Conservation (phyloP, 306 rosid genomes). For the Corylus americana region DNA sequence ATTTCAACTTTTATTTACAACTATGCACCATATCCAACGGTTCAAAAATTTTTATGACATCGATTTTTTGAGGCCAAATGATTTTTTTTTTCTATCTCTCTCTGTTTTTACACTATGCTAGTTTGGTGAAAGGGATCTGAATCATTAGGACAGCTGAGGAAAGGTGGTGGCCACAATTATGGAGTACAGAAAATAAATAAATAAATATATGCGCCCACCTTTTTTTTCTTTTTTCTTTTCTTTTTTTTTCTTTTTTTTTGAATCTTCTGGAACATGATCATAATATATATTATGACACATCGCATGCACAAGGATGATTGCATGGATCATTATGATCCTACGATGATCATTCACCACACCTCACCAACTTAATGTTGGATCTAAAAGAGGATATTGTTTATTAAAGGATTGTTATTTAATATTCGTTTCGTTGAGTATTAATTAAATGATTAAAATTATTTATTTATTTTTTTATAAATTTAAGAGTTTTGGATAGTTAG, state of each 20-base stretch:
- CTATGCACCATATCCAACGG: too few relatives aligned
- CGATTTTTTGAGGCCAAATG: too few relatives aligned
- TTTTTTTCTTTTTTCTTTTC: too few relatives aligned
- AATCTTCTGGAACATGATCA: constrained; percentile 12
- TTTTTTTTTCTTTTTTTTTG: neutral
- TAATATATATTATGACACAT: neutral
- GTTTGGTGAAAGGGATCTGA: constrained; percentile 31
- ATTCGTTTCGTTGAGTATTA: too few relatives aligned
- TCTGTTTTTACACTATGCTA: constrained; percentile 22
- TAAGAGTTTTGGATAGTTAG: too few relatives aligned
- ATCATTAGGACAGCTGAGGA: constrained; percentile 48
- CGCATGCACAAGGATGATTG: constrained; percentile 1
- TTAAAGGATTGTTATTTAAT: too few relatives aligned
- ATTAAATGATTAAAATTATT: too few relatives aligned
- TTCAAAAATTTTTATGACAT: too few relatives aligned
- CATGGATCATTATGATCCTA: neutral
- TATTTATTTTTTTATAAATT: too few relatives aligned
- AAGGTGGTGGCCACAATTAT: constrained; percentile 45
- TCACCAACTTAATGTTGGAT: neutral
- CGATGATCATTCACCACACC: neutral
- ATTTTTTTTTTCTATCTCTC: too few relatives aligned
- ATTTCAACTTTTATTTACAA: too few relatives aligned
- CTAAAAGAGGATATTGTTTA: too few relatives aligned
- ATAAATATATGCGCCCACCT: constrained; percentile 36
- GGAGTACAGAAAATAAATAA: constrained; percentile 20